Evolutionary conservation across 2,329 filamentous ascomycete genomes (phyloP), one percentile per base, ranked within the genome.

Genomic region (Bipolaris oryzae): DNA sequence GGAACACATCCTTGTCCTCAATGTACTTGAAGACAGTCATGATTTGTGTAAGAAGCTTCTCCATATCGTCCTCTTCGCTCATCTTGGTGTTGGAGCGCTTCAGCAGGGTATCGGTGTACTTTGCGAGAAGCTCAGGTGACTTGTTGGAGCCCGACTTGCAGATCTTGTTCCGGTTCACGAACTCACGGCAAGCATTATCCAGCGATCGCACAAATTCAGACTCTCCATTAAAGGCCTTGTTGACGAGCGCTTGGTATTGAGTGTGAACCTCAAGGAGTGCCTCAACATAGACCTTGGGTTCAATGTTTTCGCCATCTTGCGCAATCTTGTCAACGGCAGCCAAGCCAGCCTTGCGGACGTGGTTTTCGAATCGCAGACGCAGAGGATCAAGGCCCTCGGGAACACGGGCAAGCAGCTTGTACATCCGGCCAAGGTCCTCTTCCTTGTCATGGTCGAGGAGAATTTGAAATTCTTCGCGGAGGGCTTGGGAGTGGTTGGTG

Each of bases 21-120:
- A 99, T 98, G 78, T 99, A 99, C 81, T 98, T 98, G 86, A 99
- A 99, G 53, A 99, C 92, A 1, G 94, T 97, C 95, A 99, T 99
- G 70, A 99, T 95, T 76, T 97, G 91, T 18, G 87, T 87, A 28
- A 98, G 81, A 31, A 92, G 89, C 64, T 89, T 89, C 79, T 99
- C 95, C 69, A 98, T 84, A 72, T 99, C 94, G 31, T 91, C 89
- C 73, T 99, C 95, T 73, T 98, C 95, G 13, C 92, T 91, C 68
- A 92, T 92, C 67, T 93, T 96, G 28, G 90, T 90, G 65, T 91
- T 69, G 16, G 76, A 94, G 82, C 96, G 97, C 77, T 95, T 94
- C 49, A 99, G 82, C 31, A 99, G 81, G 9, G 92, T 88, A 75
- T 99, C 95, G 31, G 93, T 91, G 75, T 99, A 98, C 78, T 96